Evolutionary conservation across 2,329 filamentous ascomycete genomes (phyloP).

Genomic region (Salinomyces thailandicus): DNA sequence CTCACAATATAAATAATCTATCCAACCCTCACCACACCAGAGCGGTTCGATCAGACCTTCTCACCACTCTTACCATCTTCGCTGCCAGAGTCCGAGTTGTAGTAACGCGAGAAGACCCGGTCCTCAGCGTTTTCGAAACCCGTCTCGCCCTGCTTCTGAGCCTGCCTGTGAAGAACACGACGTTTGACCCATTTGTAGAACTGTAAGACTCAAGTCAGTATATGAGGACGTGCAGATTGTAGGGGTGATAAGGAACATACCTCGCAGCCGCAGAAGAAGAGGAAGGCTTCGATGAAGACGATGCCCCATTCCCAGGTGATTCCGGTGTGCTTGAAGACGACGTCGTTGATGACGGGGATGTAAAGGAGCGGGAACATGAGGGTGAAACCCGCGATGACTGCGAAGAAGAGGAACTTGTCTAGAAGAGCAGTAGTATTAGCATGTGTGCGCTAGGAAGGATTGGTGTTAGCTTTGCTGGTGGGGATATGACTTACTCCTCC

Average conservation of each 20-base stretch:
- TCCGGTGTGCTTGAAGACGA: conserved; percentile 55
- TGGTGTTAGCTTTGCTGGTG: not conserved
- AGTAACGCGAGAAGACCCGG: conserved; percentile 2
- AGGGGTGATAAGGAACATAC: not conserved
- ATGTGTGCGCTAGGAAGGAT: not conserved
- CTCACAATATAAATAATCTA: too few species aligned
- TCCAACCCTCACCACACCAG: too few species aligned
- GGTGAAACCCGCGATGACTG: conserved; percentile 34
- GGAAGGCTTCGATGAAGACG: conserved; percentile 48
- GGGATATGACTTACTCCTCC: conserved; percentile 39
- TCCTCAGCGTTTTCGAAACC: not conserved
- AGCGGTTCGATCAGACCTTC: not conserved
- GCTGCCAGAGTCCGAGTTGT: not conserved
- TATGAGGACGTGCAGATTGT: too few species aligned
- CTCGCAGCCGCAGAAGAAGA: conserved; percentile 57
- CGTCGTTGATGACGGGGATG: conserved; percentile 55
- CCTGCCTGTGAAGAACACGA: not conserved
- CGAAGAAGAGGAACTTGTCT: conserved; percentile 49
- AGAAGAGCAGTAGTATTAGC: too few species aligned
- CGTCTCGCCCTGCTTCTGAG: not conserved
- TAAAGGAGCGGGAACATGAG: conserved; percentile 44
- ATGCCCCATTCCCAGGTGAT: conserved; percentile 61
- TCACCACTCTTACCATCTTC: not conserved
- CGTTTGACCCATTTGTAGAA: not conserved
- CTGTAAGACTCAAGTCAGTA: too few species aligned